Base-by-base conservation (phyloP, 2,329 filamentous ascomycete genomes). In the Alternaria gansuensis region DNA sequence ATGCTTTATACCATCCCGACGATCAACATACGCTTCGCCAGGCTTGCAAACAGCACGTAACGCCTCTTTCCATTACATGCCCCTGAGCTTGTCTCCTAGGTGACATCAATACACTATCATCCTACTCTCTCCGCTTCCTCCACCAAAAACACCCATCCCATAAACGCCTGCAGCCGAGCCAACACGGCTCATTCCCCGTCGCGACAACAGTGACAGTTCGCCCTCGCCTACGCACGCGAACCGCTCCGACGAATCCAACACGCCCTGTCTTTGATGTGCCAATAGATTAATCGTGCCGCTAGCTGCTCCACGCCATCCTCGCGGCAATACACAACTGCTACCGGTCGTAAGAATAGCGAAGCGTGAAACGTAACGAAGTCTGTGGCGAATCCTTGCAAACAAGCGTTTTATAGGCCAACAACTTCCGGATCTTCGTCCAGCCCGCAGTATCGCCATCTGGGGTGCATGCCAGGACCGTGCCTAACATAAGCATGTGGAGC, bases 391-490 rank as follows among this genome's bases (percentile, higher is more conserved):
- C 31, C 31, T 48, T 34, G 13, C 7, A 36, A 34, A 36, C 44
- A 48, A 46, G 44, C 29, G 11, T 46, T 46, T 46, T n/a, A 46
- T 29, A 46, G 44, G 44, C 31, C 13, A 23, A 13, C 21, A 14
- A 49, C 44, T 11, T 40, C 36, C 28, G 26, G 33, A 21, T n/a
- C 14, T 17, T 5, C 23, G 33, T 11, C 13, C n/a, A 29, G 23
- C 36, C 14, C 21, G 51, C 51, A 36, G 28, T 57, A 57, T 44
- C 45, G 49, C n/a, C 43, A 41, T 62, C 51, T 56, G 62, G 62
- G 59, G 62, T 64, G 45, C 56, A 53, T 51, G 33, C 41, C 31
- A 54, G 24, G 28, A 37, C 36, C 36, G 52, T 64, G 51, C 59
- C 62, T 60, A 48, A 55, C 39, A 52, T 57, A 49, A 62, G 54